phyloP scores from a whole-genome alignment of 1,284 basidiomycete genomes.

The Naganishia liquefaciens region DNA sequence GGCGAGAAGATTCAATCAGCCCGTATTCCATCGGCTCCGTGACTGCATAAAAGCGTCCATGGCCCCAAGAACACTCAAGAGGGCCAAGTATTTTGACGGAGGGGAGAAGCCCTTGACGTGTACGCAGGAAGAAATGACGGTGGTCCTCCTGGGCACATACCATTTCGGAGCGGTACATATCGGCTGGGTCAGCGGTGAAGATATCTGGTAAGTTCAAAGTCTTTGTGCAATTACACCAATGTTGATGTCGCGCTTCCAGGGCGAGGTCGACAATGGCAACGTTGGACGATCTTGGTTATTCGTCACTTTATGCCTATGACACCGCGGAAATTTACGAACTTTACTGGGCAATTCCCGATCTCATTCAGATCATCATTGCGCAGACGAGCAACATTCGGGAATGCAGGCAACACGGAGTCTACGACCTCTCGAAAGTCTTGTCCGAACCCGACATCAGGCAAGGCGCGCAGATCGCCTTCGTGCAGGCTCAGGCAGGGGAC shows the following conservation, averaged over 20 bases:
- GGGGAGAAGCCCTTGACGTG: conserved; percentile 1
- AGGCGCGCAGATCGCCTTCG: not conserved
- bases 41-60: conserved; percentile 4
- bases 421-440: conserved; percentile 1
- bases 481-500: not conserved
- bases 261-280: conserved; percentile 40
- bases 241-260: too few relatives aligned
- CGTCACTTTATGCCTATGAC: conserved; percentile 40
- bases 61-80: not conserved
- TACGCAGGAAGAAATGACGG: conserved; percentile 7
- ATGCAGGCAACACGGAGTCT: conserved; percentile 32
- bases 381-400: conserved; percentile 33
- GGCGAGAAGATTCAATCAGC: conserved; percentile 14
- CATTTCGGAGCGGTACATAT: conserved; percentile 20
- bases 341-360: conserved; percentile 43
- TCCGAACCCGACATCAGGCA: not conserved
- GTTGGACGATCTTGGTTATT: conserved; percentile 42
- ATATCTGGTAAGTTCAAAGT: conserved; percentile 35
- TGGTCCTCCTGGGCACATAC: conserved; percentile 20
- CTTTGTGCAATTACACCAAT: not conserved
- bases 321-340: conserved; percentile 42
- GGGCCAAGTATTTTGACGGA: not conserved
- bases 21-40: not conserved
- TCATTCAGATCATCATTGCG: conserved; percentile 42
- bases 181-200: conserved; percentile 33